Evolutionary conservation across 805 yeast genomes (phyloP).

Genomic region (Candida easanensis): DNA sequence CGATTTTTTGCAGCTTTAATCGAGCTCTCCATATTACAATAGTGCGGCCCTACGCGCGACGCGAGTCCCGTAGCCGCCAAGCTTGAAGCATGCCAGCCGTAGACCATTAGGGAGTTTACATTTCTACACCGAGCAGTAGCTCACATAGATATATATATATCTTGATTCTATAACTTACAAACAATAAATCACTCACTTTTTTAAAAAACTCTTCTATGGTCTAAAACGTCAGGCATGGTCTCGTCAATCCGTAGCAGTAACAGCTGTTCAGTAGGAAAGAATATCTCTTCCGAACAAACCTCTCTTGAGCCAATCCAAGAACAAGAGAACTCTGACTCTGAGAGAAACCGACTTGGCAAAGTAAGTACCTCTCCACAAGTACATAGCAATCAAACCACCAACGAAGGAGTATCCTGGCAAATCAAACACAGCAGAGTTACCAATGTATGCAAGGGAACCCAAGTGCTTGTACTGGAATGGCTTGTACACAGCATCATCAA

Average conservation of each 20-base stretch:
- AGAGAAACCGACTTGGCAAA: conserved; percentile 65
- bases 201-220: neutral
- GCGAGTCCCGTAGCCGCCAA: too few species aligned
- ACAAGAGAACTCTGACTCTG: conserved; percentile 59
- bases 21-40: too few species aligned
- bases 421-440: conserved; percentile 71
- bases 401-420: conserved; percentile 57
- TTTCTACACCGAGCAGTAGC: too few species aligned
- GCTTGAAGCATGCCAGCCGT: too few species aligned
- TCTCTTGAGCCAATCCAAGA: conserved; percentile 69
- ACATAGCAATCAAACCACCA: conserved; percentile 70
- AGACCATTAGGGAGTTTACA: too few species aligned
- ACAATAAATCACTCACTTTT: neutral
- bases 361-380: conserved; percentile 69
- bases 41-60: too few species aligned
- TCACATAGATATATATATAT: too few species aligned
- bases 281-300: conserved; percentile 54
- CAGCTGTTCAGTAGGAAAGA: conserved; percentile 15
- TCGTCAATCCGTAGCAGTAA: neutral
- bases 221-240: neutral
- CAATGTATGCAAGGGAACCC: conserved; percentile 67
- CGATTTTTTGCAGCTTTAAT: too few species aligned
- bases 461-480: conserved; percentile 64
- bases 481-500: conserved; percentile 51
- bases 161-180: neutral